Percentiles rank a stretch among this genome's conserved stretches.
phyloP scores from a whole-genome alignment of 1,284 basidiomycete genomes.

The Ustilago trichophora region DNA sequence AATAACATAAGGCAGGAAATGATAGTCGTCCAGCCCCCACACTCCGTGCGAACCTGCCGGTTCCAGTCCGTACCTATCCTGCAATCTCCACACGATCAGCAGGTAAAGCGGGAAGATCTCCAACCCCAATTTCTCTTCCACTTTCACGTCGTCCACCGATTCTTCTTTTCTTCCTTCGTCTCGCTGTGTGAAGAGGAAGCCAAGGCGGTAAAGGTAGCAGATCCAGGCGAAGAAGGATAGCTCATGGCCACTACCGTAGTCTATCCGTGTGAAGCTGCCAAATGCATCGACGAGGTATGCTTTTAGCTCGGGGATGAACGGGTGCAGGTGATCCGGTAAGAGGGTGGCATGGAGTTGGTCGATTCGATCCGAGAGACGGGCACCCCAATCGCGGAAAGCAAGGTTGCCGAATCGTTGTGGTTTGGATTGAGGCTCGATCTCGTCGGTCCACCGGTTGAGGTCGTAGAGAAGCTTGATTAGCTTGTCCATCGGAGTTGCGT shows the following conservation, averaged over 20 bases:
- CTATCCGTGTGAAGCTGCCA: constrained; percentile 88
- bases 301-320: constrained; percentile 73
- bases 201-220: constrained; percentile 46
- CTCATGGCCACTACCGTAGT: constrained; percentile 97
- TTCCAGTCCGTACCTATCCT: constrained; percentile 89
- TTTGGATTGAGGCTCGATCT: constrained; percentile 79
- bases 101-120: constrained; percentile 79
- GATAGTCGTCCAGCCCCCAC: constrained; percentile 94
- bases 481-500: constrained; percentile 57
- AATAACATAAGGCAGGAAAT: constrained; percentile 88
- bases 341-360: constrained; percentile 62
- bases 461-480: constrained; percentile 75
- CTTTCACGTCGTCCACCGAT: constrained; percentile 3
- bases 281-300: constrained; percentile 86
- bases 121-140: constrained; percentile 67
- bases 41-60: constrained; percentile 97
- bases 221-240: constrained; percentile 62
- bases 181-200: constrained; percentile 26
- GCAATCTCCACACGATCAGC: constrained; percentile 82
- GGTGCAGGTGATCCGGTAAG: constrained; percentile 70
- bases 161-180: not conserved
- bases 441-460: constrained; percentile 81
- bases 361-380: constrained; percentile 72
- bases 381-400: constrained; percentile 87
- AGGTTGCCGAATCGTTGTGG: constrained; percentile 95